Evolutionary conservation across 2,329 filamentous ascomycete genomes (phyloP), one percentile per base, ranked within the genome.

Genomic region (Rutstroemia sp.): DNA sequence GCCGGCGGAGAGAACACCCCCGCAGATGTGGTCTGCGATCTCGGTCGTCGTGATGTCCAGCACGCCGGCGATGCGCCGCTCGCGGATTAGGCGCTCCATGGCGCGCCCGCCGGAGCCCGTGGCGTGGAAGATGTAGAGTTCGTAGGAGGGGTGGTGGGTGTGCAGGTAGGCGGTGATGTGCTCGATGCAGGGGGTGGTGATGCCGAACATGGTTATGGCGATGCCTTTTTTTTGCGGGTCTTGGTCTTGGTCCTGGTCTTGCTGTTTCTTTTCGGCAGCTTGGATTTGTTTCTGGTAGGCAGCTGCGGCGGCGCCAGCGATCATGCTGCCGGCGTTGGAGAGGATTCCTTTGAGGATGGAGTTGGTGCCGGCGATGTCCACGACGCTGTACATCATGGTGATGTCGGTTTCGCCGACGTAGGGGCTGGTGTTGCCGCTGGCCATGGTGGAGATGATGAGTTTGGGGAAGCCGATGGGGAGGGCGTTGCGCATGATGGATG

Each of bases 41-140:
- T 89, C 86, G 0, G 84, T 87, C 0, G 85, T 88, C 0, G 86
- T 89, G n/a, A 89, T 69, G 64, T 89, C 86, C 3, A 88, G 70
- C 0, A 88, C 77, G 0, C 80, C 86, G 63, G 87, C 82, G 1
- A 89, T 72, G n/a, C 73, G 70, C 0, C 74, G 75, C 61, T 84
- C 79, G 0, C 67, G 64, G 1, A 87, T 70, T 2, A 89, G 72
- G 0, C 82, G 73, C 66, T 89, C 86, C 85, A 89, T 86, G 0
- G 85, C 82, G 51, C 76, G 76, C 2, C 86, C 86, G 0, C 86
- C 86, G 14, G 83, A 76, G 0, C 86, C 86, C 0, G 85, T 88
- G 2, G 85, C 85, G 63, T 88, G 85, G 65, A 89, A 89, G 2
- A 88, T 74, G 61, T 81, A 85, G 2, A 79, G 75, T 61, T 88